A percentile compares a stretch with the other conserved stretches of the same genome.
These are phyloP conservation scores for Yarrowia sp. DNA, from an alignment of 805 yeast genomes.

Conservation along the genomic window DNA sequence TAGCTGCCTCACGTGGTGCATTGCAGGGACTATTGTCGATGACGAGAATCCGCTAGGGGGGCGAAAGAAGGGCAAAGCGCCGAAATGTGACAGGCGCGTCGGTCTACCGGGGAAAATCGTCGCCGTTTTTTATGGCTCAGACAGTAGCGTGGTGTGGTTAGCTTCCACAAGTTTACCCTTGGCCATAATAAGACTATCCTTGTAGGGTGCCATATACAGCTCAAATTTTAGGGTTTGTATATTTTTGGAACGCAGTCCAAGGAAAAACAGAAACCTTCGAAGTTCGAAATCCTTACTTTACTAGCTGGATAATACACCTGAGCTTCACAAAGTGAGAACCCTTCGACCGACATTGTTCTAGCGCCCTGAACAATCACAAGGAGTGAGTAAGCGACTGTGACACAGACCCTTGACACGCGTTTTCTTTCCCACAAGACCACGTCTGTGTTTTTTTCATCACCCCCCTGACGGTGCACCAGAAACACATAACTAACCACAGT, in stretches of 20 bases:
- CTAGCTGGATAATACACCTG: slow-evolving; percentile 29
- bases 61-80: not conserved
- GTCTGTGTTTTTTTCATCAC: not conserved
- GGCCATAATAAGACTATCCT: slow-evolving; percentile 3
- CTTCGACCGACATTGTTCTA: not conserved
- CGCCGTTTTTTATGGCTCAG: not conserved
- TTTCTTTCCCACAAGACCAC: not conserved
- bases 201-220: slow-evolving; percentile 12
- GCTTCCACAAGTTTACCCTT: slow-evolving; percentile 2
- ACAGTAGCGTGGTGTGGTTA: not conserved
- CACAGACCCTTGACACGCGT: not conserved
- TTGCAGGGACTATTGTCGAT: slow-evolving; percentile 21
- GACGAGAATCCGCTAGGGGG: not conserved
- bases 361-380: not conserved
- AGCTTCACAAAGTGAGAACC: slow-evolving; percentile 36
- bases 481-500: slow-evolving; percentile 20
- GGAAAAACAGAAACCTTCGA: slow-evolving; percentile 33
- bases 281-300: slow-evolving; percentile 7
- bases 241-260: slow-evolving; percentile 35
- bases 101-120: not conserved
- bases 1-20: slow-evolving; percentile 38
- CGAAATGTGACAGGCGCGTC: not conserved
- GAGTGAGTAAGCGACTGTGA: slow-evolving; percentile 2
- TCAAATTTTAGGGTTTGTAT: slow-evolving; percentile 16
- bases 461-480: slow-evolving; percentile 14